Evolutionary conservation across 1,139 yeast species (phyloP).

Genomic region (Yamadazyma diddensiae): DNA sequence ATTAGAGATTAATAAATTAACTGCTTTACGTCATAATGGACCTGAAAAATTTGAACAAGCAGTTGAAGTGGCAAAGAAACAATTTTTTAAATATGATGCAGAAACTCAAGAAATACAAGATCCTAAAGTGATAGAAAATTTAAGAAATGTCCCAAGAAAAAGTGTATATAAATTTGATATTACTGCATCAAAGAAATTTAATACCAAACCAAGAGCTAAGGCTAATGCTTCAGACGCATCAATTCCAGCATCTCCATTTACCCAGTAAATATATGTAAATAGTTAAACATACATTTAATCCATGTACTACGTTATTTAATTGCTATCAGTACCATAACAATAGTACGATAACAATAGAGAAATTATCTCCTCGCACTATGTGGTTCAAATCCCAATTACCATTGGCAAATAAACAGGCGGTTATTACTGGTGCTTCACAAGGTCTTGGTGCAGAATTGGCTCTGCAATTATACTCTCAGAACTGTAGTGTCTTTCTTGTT

Average conservation of each 20-base stretch:
- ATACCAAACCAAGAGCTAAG: constrained; percentile 30
- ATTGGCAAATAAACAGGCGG: constrained; percentile 53
- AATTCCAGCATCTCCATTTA: constrained; percentile 40
- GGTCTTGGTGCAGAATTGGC: constrained; percentile 89
- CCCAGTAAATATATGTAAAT: too few relatives aligned
- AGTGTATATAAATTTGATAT: constrained; percentile 22
- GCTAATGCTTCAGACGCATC: constrained; percentile 14
- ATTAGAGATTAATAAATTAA: constrained; percentile 54
- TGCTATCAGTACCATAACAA: too few relatives aligned
- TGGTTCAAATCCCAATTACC: constrained; percentile 21
- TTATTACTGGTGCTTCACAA: constrained; percentile 94
- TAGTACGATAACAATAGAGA: too few relatives aligned
- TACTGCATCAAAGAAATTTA: constrained; percentile 34
- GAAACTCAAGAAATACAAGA: constrained; percentile 24
- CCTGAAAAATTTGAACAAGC: constrained; percentile 52
- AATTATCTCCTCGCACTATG: too few relatives aligned
- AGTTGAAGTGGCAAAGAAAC: constrained; percentile 61
- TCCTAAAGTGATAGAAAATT: constrained; percentile 24
- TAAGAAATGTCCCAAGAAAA: constrained; percentile 33
- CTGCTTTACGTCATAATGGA: constrained; percentile 48
- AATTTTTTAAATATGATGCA: constrained; percentile 46
- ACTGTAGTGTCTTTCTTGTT: constrained; percentile 68
- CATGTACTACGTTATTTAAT: too few relatives aligned
- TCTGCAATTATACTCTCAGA: constrained; percentile 47
- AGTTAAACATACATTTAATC: too few relatives aligned